These are phyloP conservation scores for Ophiostoma quercus DNA, from an alignment of 2,329 filamentous ascomycete genomes.

Conservation along the genomic window DNA sequence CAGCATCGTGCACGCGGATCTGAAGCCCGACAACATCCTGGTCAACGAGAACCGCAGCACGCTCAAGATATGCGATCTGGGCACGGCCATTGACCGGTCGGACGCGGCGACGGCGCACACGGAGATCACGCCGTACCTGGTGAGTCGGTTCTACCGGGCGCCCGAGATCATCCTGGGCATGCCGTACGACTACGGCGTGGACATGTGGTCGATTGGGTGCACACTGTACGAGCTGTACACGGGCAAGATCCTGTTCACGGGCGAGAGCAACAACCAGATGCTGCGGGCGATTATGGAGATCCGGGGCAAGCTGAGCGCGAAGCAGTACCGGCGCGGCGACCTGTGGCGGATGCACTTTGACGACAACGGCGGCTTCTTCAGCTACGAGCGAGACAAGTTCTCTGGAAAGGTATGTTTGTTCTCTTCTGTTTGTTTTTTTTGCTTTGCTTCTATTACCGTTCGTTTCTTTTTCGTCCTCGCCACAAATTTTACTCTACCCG, in stretches of 20 bases:
- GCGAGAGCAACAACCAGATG: constrained; percentile 97
- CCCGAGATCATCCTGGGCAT: constrained; percentile 98
- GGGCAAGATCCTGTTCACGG: constrained; percentile 93
- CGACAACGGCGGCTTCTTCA: constrained; percentile 75
- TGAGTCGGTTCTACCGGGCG: constrained; percentile 94
- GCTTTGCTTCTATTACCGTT: not conserved
- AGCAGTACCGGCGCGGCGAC: constrained; percentile 77
- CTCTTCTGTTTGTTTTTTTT: not conserved
- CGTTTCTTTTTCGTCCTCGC: not conserved
- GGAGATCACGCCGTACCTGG: constrained; percentile 88
- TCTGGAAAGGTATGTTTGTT: constrained; percentile 64
- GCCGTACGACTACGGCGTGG: constrained; percentile 87
- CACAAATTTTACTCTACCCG: not conserved
- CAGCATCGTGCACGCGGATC: constrained; percentile 89
- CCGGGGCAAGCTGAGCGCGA: constrained; percentile 83
- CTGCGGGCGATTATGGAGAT: constrained; percentile 93
- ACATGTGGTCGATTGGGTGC: constrained; percentile 97
- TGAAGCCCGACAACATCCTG: constrained; percentile 97
- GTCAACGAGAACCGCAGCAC: constrained; percentile 78
- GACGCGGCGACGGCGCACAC: constrained; percentile 68
- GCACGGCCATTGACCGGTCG: constrained; percentile 86
- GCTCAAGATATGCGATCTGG: constrained; percentile 92
- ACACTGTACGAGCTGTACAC: constrained; percentile 96
- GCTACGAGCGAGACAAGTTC: constrained; percentile 78
- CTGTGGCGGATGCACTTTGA: constrained; percentile 77